Evolutionary conservation across 768 basidiomycete genomes (phyloP).

Genomic region (Lentinus tigrinus): DNA sequence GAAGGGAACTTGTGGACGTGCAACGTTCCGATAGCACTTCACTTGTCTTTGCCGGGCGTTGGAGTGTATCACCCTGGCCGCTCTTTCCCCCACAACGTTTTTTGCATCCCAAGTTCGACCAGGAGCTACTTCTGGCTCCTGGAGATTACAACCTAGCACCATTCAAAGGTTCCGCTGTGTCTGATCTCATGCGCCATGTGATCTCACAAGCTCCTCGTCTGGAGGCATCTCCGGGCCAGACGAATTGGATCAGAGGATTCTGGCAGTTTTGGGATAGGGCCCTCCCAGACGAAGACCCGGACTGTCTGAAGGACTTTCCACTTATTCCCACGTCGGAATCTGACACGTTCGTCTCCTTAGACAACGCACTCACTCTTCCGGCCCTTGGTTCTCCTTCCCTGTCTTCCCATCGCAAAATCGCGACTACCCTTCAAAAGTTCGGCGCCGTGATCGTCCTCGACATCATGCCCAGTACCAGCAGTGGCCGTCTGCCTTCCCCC

Average conservation of each 20-base stretch:
- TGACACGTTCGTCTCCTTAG: not conserved
- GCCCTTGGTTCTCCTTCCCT: not conserved
- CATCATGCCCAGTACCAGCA: no score
- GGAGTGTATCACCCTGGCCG: not conserved
- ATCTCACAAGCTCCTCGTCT: not conserved
- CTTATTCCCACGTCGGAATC: not conserved
- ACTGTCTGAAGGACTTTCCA: not conserved
- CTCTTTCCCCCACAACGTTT: not conserved
- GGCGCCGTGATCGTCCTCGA: conserved; percentile 1
- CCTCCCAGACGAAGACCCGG: not conserved
- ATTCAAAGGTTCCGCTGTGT: not conserved
- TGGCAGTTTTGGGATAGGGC: not conserved
- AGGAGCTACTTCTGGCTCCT: not conserved
- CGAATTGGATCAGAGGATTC: not conserved
- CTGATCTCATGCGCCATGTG: not conserved
- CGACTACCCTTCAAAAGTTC: not conserved
- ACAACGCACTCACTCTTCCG: not conserved
- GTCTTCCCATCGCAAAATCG: not conserved
- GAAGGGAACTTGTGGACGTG: not conserved
- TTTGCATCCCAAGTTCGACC: not conserved
- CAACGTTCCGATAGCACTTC: not conserved
- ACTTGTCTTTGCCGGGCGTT: not conserved
- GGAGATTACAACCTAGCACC: not conserved
- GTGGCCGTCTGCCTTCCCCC: no score
- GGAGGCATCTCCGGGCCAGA: no score